Evolutionary conservation across 1,139 yeast species (phyloP).

Genomic region (Saccharomyces hybrid): DNA sequence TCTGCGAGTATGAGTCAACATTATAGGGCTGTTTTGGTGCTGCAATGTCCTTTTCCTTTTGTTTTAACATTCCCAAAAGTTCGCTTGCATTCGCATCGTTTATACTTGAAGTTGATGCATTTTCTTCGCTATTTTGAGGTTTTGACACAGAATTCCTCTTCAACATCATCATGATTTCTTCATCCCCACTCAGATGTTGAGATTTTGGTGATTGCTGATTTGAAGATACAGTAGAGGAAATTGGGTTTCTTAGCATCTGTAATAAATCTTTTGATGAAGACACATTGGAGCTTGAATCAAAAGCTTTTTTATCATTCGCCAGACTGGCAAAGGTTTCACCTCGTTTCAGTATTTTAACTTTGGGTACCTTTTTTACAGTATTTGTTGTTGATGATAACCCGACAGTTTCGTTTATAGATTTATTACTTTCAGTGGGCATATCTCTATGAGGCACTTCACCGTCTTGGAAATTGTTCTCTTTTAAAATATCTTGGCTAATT

Average conservation of each 20-base stretch:
- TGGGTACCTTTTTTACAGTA: slow-evolving; percentile 14
- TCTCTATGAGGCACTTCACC: slow-evolving; percentile 37
- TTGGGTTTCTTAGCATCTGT: slow-evolving; percentile 8
- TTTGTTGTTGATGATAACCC: slow-evolving; percentile 2
- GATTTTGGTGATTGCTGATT: slow-evolving; percentile 4
- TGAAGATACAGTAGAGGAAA: background rate
- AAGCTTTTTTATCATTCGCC: background rate
- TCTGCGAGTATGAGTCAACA: background rate
- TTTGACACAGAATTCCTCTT: slow-evolving; percentile 5
- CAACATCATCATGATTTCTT: slow-evolving; percentile 10
- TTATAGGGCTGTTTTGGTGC: background rate
- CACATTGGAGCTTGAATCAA: background rate
- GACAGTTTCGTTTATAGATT: slow-evolving; percentile 6
- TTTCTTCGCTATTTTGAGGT: slow-evolving; percentile 1
- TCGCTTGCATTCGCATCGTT: background rate
- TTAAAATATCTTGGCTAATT: slow-evolving; percentile 5
- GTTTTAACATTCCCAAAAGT: background rate
- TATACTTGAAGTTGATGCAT: background rate
- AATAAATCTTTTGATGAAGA: slow-evolving; percentile 2
- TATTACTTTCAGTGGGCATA: slow-evolving; percentile 17
- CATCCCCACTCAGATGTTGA: slow-evolving; percentile 5
- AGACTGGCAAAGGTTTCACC: slow-evolving; percentile 23
- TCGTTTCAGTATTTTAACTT: slow-evolving; percentile 28
- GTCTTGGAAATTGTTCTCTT: slow-evolving; percentile 14
- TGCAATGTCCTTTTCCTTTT: background rate